phyloP scores from a whole-genome alignment of 192 early-diverging fungal genomes.

The Podila epigama region DNA sequence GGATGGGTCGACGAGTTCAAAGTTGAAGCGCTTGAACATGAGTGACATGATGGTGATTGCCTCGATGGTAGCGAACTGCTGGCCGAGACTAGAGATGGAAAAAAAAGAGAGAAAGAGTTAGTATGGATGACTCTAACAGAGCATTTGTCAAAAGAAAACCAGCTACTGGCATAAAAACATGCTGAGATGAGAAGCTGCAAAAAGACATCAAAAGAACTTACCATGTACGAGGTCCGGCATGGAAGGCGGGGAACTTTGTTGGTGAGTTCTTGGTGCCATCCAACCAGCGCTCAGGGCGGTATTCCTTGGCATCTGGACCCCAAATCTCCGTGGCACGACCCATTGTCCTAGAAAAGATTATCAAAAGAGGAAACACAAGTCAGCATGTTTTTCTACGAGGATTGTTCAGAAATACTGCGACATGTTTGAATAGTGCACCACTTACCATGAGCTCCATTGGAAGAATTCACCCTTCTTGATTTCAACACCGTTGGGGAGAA shows the following conservation, averaged over 20 bases:
- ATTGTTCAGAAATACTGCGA: too few species aligned
- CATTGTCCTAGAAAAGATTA: too few species aligned
- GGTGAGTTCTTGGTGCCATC: constrained; percentile 33
- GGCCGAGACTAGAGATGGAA: constrained; percentile 33
- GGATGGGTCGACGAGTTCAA: constrained; percentile 21
- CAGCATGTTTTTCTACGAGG: too few species aligned
- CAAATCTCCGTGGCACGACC: constrained; percentile 51
- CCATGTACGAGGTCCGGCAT: constrained; percentile 60
- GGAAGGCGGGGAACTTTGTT: constrained; percentile 61
- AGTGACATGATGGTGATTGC: constrained; percentile 5
- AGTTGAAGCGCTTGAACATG: constrained; percentile 13
- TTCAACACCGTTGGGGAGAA: constrained; percentile 55
- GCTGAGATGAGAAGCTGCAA: too few species aligned
- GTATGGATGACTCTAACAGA: too few species aligned
- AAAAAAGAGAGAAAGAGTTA: not conserved
- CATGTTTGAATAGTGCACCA: too few species aligned
- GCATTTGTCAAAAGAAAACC: not conserved
- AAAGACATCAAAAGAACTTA: not conserved
- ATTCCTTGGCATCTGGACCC: constrained; percentile 57
- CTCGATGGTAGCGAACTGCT: constrained; percentile 48
- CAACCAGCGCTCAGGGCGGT: constrained; percentile 58
- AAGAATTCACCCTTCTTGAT: constrained; percentile 59
- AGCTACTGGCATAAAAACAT: not conserved
- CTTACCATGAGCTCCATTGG: constrained; percentile 52
- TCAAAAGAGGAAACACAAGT: too few species aligned